These are phyloP conservation scores for Claviceps sp. DNA, from an alignment of 2,329 filamentous ascomycete genomes.

Conservation along the genomic window DNA sequence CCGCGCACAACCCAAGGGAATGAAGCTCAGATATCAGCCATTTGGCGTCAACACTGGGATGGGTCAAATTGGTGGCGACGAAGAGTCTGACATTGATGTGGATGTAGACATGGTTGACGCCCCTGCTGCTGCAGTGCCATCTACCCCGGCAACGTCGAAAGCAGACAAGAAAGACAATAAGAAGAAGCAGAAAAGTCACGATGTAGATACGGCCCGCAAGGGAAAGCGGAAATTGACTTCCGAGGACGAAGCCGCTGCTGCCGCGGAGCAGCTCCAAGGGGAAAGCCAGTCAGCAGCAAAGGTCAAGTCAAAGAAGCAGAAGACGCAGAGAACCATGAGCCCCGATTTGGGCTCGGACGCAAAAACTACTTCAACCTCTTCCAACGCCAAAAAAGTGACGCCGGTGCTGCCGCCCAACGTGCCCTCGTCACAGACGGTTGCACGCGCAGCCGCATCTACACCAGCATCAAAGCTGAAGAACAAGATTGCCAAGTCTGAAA, in stretches of 20 bases:
- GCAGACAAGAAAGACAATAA: conserved; percentile 17
- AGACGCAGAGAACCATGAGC: conserved; percentile 19
- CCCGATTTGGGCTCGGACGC: conserved; percentile 22
- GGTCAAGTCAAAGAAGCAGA: conserved; percentile 30
- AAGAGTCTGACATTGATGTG: conserved; percentile 27
- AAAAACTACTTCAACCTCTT: conserved; percentile 9
- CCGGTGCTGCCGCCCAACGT: conserved; percentile 19
- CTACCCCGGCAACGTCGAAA: conserved; percentile 6
- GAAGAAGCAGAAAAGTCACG: conserved; percentile 4
- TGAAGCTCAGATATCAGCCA: conserved; percentile 55
- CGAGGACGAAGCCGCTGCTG: conserved; percentile 24
- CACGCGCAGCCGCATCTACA: conserved; percentile 12
- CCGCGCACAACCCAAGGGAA: conserved; percentile 52
- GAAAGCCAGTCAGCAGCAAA: conserved; percentile 21
- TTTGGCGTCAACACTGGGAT: conserved; percentile 37
- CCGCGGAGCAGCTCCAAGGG: conserved; percentile 21
- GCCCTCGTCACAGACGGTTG: conserved; percentile 10
- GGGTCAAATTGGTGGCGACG: conserved; percentile 27
- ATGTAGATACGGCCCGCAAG: conserved; percentile 15
- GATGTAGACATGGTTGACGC: conserved; percentile 32
- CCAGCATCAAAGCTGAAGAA: conserved; percentile 11
- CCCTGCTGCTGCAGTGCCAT: conserved; percentile 13
- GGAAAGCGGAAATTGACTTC: conserved; percentile 25
- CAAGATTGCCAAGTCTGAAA: conserved; percentile 12
- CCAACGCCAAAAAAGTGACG: conserved; percentile 18